A percentile compares a stretch with the other conserved stretches of the same genome.
phyloP scores from a whole-genome alignment of 352 stramenopile genomes.

The Pythium inflatum region DNA sequence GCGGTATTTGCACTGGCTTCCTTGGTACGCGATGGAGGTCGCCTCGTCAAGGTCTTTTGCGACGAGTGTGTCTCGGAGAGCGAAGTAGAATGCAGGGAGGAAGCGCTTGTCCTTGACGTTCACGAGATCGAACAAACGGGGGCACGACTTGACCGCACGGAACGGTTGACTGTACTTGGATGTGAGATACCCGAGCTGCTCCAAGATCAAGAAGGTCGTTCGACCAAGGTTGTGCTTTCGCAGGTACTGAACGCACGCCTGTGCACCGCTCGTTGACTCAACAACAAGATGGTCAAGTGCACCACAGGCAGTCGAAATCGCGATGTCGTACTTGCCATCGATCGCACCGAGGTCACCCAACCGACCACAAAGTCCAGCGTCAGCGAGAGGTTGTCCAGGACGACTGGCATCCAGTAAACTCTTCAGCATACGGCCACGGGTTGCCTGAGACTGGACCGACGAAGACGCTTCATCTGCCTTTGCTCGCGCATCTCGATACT shows the following conservation, averaged over 20 bases:
- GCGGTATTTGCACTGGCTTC: conserved; percentile 92
- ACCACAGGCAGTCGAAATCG: conserved; percentile 97
- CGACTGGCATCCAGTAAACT: conserved; percentile 92
- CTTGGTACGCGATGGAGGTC: conserved; percentile 89
- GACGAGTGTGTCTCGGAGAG: conserved; percentile 97
- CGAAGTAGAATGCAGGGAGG: conserved; percentile 95
- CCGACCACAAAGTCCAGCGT: conserved; percentile 94
- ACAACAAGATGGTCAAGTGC: conserved; percentile 98
- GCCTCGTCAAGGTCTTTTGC: conserved; percentile 95
- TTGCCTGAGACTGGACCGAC: conserved; percentile 70
- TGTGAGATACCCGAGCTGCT: conserved; percentile 92
- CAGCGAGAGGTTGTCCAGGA: conserved; percentile 89
- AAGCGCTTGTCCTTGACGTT: conserved; percentile 89
- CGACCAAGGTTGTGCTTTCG: conserved; percentile 95
- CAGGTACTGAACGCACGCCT: conserved; percentile 96
- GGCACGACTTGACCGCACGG: conserved; percentile 48
- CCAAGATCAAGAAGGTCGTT: conserved; percentile 98
- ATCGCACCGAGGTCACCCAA: conserved; percentile 98
- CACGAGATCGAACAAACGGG: conserved; percentile 90
- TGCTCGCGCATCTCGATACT: conserved; percentile 66
- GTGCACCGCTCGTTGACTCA: conserved; percentile 94
- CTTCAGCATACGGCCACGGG: conserved; percentile 80
- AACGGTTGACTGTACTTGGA: conserved; percentile 74
- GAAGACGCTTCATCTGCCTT: conserved; percentile 82
- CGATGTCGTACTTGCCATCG: conserved; percentile 96